Base-by-base conservation (phyloP, 495 filamentous ascomycete species). In the Xylaria bambusicola region DNA sequence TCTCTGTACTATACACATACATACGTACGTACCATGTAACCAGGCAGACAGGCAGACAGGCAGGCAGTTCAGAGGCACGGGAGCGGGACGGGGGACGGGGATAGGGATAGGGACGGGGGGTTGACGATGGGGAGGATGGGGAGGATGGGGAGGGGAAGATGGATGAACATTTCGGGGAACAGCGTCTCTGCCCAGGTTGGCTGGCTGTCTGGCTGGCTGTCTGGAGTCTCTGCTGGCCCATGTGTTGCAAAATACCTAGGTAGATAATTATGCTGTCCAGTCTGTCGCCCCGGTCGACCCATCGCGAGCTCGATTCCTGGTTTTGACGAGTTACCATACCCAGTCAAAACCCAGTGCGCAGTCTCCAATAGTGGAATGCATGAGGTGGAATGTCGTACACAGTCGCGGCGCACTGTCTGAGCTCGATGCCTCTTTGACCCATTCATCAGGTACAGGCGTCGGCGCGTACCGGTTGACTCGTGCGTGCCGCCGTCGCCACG, bases 391-490 rank as follows among this genome's bases (percentile, higher is more conserved):
- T 42, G 36, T 44, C 52, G 20, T 31, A 2, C 8, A 3, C 38
- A 31, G 3, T 2, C 18, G 3, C 9, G 1, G 12, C 7, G 4
- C n/a, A 44, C 36, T 44, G 52, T 54, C 26, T 40, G 26, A 38
- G 20, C 33, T 29, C 17, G 36, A 6, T n/a, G 13, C 24, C 52
- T 36, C 52, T 44, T 54, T 33, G 21, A 40, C 17, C 50, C 50
- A 42, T 42, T 15, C 21, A 31, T 44, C 52, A n/a, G n/a, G n/a
- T 33, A 54, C 52, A 54, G 33, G 23, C n/a, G n/a, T n/a, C n/a
- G n/a, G n/a, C n/a, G n/a, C n/a, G n/a, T 23, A 41, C 50, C n/a
- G 50, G n/a, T 23, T 33, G 40, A 27, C 50, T 53, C 50, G 50
- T 35, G 21, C 50, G 36, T 31, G 20, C 52, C 52, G 31, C 17